Percentiles rank a stretch among this genome's conserved stretches.
Evolutionary conservation across 106 monocot genomes (phyloP).

Genomic region (Cymbidium sinense): DNA sequence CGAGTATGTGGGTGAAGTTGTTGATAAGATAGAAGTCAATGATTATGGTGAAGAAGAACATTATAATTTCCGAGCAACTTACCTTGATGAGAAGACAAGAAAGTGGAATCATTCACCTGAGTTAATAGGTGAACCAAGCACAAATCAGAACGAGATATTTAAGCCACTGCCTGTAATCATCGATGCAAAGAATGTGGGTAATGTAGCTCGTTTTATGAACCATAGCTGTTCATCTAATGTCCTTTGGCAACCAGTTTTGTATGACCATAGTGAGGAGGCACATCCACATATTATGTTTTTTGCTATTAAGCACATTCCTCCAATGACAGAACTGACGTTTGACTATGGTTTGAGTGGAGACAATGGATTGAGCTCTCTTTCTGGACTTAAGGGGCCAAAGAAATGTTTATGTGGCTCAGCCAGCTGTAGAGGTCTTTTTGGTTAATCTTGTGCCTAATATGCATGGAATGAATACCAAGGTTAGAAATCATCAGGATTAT

Average conservation of each 20-base stretch:
- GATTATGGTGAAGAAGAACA: slow-evolving; percentile 42
- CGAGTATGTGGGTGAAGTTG: slow-evolving; percentile 63
- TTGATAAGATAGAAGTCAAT: slow-evolving; percentile 21
- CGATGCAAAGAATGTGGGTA: slow-evolving; percentile 55
- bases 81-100: slow-evolving; percentile 35
- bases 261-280: slow-evolving; percentile 43
- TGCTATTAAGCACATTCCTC: slow-evolving; percentile 76
- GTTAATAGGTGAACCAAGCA: slow-evolving; percentile 46
- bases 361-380: neutral
- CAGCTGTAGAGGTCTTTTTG: slow-evolving; percentile 53
- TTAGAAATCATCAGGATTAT: neutral
- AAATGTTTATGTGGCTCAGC: slow-evolving; percentile 53
- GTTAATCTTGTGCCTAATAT: slow-evolving; percentile 19
- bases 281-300: slow-evolving; percentile 74
- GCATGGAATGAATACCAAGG: slow-evolving; percentile 6
- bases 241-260: slow-evolving; percentile 58
- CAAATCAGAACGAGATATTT: slow-evolving; percentile 14
- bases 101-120: slow-evolving; percentile 80
- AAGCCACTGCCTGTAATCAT: slow-evolving; percentile 42
- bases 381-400: slow-evolving; percentile 18
- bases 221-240: slow-evolving; percentile 73
- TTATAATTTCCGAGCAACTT: slow-evolving; percentile 39
- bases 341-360: slow-evolving; percentile 58
- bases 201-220: slow-evolving; percentile 67
- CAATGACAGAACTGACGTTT: slow-evolving; percentile 76